Base-by-base conservation (phyloP, 1,284 basidiomycete species). In the Singerocomus rubriflavus region DNA sequence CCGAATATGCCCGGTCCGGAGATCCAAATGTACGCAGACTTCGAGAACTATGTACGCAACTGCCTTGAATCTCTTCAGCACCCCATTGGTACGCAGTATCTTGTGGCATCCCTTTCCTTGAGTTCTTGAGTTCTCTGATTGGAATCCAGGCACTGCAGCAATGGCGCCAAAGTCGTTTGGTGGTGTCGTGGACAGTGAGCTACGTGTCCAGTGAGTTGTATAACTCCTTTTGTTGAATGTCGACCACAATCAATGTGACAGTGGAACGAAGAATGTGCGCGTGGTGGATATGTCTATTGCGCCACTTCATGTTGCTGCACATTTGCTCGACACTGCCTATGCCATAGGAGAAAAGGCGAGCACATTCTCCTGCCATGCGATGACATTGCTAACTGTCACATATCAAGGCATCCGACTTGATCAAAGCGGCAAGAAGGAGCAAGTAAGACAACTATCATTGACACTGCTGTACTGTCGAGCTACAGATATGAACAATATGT, bases 1-100 rank as follows among this genome's bases (percentile, higher is more conserved):
- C 59, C 59, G 6, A 59, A 50, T n/a, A 53, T 53, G 10, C 57
- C 57, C 32, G 59, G 59, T 11, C 59, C 57, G 36, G 57, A 62
- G 13, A 46, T 58, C 13, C 43, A 59, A 40, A 62, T 53, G 1
- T 42, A 62, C 17, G 57, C 37, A 3, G 48, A 62, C 26, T 58
- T 58, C 13, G 57, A 58, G 16, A 33, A 26, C 0, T 58, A 33
- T 36, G 54, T 60, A 9, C 44, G 46, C 34, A n/a, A 30, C 7
- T 2, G 6, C 4, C 29, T 60, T 34, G 2, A 1, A 6, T 45
- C 59, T 5, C 3, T 43, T 6, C 35, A 57, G 11, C 59, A 58
- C 27, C 57, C 59, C 8, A 48, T 59, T 8, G 59, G 57, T 62
- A 13, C 7, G 46, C 31, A 10, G 27, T 25, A 3, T 26, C 12